Percentiles rank a stretch among this genome's conserved stretches.
phyloP scores from a whole-genome alignment of 2,329 filamentous ascomycete genomes.

The Trichoderma lentiforme region DNA sequence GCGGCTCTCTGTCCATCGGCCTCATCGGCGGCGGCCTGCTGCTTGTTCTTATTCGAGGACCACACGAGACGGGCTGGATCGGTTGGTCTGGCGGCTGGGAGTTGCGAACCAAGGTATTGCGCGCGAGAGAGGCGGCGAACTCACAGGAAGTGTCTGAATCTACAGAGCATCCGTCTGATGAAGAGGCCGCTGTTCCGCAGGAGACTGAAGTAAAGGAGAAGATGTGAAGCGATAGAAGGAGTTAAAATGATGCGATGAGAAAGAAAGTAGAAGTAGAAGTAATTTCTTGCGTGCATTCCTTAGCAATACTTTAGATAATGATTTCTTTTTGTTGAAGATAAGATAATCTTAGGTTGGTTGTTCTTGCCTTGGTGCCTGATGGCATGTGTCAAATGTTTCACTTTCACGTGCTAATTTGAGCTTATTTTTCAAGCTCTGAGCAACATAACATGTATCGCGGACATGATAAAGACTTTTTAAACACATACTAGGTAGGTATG shows the following conservation, averaged over 20 bases:
- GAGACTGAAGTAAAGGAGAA: not conserved
- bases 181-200: not conserved
- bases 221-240: not conserved
- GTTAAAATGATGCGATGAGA: not conserved
- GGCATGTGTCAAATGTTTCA: not conserved
- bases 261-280: not conserved
- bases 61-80: conserved; percentile 32
- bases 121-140: not conserved
- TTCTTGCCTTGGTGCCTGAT: not conserved
- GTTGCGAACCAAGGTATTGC: not conserved
- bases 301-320: not conserved
- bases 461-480: not conserved
- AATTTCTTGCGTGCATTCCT: not conserved
- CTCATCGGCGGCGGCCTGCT: conserved; percentile 27
- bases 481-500: too few species aligned
- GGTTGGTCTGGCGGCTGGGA: conserved; percentile 33
- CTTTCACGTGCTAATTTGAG: not conserved
- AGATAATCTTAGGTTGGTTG: not conserved
- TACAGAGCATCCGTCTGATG: conserved; percentile 1
- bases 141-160: not conserved
- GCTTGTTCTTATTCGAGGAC: conserved; percentile 31
- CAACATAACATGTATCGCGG: not conserved
- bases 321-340: not conserved
- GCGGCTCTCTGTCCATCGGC: conserved; percentile 37
- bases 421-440: not conserved